A percentile compares a stretch with the other conserved stretches of the same genome.
These are phyloP conservation scores for Exsudoporus frostii DNA, from an alignment of 768 basidiomycete species.

Conservation along the genomic window DNA sequence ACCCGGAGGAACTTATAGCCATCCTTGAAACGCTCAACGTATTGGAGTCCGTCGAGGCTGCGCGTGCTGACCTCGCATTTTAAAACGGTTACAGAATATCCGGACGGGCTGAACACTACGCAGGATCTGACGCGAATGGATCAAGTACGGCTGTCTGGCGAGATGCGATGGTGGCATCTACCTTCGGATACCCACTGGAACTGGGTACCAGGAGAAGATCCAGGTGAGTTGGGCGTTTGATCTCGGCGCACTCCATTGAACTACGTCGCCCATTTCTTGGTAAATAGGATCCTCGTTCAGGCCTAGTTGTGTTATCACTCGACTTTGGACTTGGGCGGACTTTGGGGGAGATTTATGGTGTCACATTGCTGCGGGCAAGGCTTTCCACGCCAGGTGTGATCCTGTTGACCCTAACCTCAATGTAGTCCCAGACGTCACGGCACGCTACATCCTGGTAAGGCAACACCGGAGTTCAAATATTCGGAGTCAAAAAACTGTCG, in stretches of 20 bases:
- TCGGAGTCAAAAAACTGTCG: too few species aligned
- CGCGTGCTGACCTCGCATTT: conserved; percentile 84
- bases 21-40: too few species aligned
- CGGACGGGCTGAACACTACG: conserved; percentile 54
- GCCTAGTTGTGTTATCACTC: conserved; percentile 89
- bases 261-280: background rate
- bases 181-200: conserved; percentile 72
- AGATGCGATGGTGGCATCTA: conserved; percentile 86
- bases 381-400: too few species aligned
- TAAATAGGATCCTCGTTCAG: conserved; percentile 77
- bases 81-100: conserved; percentile 78
- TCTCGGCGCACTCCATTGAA: too few species aligned
- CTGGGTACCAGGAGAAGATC: conserved; percentile 90
- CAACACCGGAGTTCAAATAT: too few species aligned
- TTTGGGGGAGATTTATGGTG: conserved; percentile 81
- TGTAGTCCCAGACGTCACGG: too few species aligned
- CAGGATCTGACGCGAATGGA: conserved; percentile 80
- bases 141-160: conserved; percentile 83
- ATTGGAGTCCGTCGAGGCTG: too few species aligned
- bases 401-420: too few species aligned
- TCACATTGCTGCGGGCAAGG: too few species aligned
- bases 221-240: conserved; percentile 67
- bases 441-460: too few species aligned
- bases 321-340: conserved; percentile 88
- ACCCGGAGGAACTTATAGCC: conserved; percentile 41